Conservation (phyloP, 768 basidiomycete genomes). For the Rhizopogon sp. region DNA sequence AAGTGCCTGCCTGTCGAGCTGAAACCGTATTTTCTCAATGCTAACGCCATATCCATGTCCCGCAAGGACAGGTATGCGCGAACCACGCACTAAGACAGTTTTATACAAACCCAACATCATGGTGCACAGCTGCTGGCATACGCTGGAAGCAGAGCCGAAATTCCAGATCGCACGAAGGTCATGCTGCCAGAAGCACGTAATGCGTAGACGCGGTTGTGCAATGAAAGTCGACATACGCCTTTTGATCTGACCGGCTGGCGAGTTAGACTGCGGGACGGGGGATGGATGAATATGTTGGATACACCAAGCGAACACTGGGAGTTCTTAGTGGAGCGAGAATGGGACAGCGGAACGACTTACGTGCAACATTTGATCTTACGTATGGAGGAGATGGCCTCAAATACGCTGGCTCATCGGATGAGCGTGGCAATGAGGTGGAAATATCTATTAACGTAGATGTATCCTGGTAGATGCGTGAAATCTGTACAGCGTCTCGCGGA, state of each 20-base stretch:
- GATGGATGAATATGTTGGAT: slow-evolving; percentile 60
- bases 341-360: slow-evolving; percentile 36
- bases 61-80: slow-evolving; percentile 65
- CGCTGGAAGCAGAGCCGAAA: slow-evolving; percentile 55
- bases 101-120: slow-evolving; percentile 81
- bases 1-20: slow-evolving; percentile 78
- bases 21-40: slow-evolving; percentile 75
- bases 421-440: slow-evolving; percentile 90
- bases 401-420: slow-evolving; percentile 86
- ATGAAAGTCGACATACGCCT: slow-evolving; percentile 18
- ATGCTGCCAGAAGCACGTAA: slow-evolving; percentile 95
- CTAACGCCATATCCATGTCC: slow-evolving; percentile 81
- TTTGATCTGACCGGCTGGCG: slow-evolving; percentile 33
- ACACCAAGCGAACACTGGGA: slow-evolving; percentile 85
- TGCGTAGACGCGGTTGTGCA: slow-evolving; percentile 46
- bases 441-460: slow-evolving; percentile 82
- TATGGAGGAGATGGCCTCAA: slow-evolving; percentile 88
- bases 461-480: slow-evolving; percentile 82
- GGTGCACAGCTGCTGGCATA: slow-evolving; percentile 80
- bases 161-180: slow-evolving; percentile 87
- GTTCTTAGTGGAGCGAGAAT: slow-evolving; percentile 5
- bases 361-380: slow-evolving; percentile 79
- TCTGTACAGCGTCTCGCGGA: slow-evolving; percentile 91
- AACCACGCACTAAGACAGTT: slow-evolving; percentile 71
- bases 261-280: slow-evolving; percentile 27